phyloP scores from a whole-genome alignment of 306 rosid species.

The Sicyos baderoa region DNA sequence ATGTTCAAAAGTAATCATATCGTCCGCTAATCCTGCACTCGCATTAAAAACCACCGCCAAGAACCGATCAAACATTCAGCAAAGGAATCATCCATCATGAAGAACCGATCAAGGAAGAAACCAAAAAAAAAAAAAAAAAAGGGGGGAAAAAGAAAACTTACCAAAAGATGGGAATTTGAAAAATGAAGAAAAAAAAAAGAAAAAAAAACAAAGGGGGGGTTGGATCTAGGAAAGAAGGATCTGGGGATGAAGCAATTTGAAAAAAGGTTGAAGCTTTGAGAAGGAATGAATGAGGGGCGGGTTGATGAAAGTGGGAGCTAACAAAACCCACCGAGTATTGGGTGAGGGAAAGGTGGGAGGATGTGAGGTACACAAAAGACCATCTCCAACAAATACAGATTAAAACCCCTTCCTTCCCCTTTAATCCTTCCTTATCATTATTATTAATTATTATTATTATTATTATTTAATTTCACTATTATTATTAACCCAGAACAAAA shows the following conservation, averaged over 20 bases:
- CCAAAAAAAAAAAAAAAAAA: background rate
- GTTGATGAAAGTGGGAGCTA: conserved; percentile 23
- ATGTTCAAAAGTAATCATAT: background rate
- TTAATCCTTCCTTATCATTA: too few species aligned
- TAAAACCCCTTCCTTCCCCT: too few species aligned
- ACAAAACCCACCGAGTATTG: conserved; percentile 19
- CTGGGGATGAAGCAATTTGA: background rate
- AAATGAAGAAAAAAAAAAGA: background rate
- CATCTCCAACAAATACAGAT: background rate
- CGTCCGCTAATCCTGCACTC: background rate
- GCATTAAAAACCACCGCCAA: background rate
- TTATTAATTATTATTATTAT: too few species aligned
- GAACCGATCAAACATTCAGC: background rate
- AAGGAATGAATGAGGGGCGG: background rate
- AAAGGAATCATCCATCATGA: conserved; percentile 2
- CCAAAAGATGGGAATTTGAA: conserved; percentile 3
- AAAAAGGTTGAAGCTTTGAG: background rate
- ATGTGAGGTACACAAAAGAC: background rate
- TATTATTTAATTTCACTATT: too few species aligned
- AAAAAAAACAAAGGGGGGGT: too few species aligned
- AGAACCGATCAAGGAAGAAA: conserved; percentile 6
- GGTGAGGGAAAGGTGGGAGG: conserved; percentile 42
- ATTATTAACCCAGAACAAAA: too few species aligned
- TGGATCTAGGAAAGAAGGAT: conserved; percentile 17
- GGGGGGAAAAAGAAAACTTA: background rate